These are phyloP conservation scores for Sphagnum tenellum DNA, from an alignment of 225 moss, liverwort and hornwort genomes.

Conservation along the genomic window DNA sequence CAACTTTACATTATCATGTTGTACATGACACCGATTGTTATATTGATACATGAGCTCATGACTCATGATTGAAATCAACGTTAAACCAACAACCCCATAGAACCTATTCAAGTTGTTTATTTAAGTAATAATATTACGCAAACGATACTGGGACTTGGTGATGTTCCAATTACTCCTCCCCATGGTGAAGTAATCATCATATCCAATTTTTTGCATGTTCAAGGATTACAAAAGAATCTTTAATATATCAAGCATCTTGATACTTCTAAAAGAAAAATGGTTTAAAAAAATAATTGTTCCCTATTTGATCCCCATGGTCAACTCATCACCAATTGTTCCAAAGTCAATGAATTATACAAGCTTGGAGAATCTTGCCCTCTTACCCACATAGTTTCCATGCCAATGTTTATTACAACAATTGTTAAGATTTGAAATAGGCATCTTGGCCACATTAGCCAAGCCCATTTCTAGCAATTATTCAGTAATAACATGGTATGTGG, in stretches of 20 bases:
- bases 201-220: neutral
- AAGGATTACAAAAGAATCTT: neutral
- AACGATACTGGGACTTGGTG: neutral
- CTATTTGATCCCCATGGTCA: neutral
- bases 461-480: neutral
- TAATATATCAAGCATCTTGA: neutral
- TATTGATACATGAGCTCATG: neutral
- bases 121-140: neutral
- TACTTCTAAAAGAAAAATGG: neutral
- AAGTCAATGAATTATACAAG: neutral
- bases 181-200: conserved; percentile 1
- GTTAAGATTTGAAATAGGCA: neutral
- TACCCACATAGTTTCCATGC: neutral
- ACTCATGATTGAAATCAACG: neutral
- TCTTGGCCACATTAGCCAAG: neutral
- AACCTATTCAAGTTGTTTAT: neutral
- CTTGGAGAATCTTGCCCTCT: neutral
- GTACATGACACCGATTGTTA: neutral
- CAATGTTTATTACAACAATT: neutral
- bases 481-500: neutral
- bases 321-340: neutral
- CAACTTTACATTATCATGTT: neutral
- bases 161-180: neutral
- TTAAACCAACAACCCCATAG: neutral
- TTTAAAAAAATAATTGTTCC: conserved; percentile 1